These are phyloP conservation scores for Deinandra increscens DNA, from an alignment of 129 eudicot species.

Conservation along the genomic window DNA sequence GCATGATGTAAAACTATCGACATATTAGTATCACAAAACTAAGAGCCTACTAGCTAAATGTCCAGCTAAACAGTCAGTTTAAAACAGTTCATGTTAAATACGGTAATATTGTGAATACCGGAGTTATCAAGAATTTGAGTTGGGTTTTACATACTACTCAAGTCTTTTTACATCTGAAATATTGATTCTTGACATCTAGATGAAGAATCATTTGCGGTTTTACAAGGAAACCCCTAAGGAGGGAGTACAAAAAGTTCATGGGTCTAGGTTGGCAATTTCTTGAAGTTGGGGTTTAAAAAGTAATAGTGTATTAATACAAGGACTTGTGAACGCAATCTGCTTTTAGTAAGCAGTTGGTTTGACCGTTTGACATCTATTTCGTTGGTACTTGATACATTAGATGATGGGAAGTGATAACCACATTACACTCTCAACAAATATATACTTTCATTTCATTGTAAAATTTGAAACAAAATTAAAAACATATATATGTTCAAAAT, in stretches of 20 bases:
- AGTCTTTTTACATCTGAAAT: neutral
- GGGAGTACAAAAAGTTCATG: neutral
- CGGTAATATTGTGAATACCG: too few species aligned
- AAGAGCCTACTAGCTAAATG: too few species aligned
- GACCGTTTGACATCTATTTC: constrained; percentile 30
- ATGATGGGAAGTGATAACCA: constrained; percentile 23
- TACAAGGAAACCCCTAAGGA: neutral
- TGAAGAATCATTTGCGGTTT: neutral
- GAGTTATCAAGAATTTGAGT: too few species aligned
- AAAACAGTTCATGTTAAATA: too few species aligned
- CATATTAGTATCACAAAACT: too few species aligned
- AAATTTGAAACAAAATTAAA: too few species aligned
- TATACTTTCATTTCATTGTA: constrained; percentile 12
- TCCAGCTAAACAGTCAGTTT: too few species aligned
- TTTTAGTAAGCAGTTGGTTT: constrained; percentile 19
- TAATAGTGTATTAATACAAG: constrained; percentile 1
- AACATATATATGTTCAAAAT: too few species aligned
- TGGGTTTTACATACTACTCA: too few species aligned
- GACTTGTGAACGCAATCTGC: neutral
- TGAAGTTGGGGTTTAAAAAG: constrained; percentile 1
- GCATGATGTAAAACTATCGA: too few species aligned
- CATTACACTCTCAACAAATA: constrained; percentile 22
- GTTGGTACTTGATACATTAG: constrained; percentile 4
- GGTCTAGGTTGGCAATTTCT: neutral
- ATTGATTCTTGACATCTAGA: neutral